phyloP scores from a whole-genome alignment of 2,329 filamentous ascomycete genomes.

The Colletotrichum aenigma region DNA sequence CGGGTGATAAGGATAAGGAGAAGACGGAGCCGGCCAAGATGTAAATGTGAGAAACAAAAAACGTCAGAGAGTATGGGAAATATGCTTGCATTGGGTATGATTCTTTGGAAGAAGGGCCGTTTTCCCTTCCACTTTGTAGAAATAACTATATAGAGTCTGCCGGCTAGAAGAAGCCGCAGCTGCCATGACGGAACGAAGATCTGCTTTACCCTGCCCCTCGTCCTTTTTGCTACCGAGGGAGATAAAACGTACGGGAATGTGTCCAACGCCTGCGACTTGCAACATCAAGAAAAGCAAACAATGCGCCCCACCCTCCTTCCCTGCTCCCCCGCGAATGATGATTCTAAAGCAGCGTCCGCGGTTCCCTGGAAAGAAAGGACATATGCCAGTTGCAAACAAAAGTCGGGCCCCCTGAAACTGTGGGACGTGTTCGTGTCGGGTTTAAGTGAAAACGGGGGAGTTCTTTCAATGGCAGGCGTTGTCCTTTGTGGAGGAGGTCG shows the following conservation, averaged over 20 bases:
- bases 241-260: background rate
- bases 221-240: background rate
- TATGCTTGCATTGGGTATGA: background rate
- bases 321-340: background rate
- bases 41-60: background rate
- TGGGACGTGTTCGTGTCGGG: background rate
- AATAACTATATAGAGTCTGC: background rate
- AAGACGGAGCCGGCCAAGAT: constrained; percentile 20
- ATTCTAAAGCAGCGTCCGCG: background rate
- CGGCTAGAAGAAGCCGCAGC: background rate
- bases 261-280: background rate
- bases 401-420: background rate
- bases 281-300: background rate
- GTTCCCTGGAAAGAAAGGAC: background rate
- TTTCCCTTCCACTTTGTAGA: background rate
- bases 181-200: constrained; percentile 2
- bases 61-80: background rate
- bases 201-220: background rate
- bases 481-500: constrained; percentile 76
- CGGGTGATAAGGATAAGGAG: constrained; percentile 18
- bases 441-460: background rate
- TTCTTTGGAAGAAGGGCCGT: background rate
- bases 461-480: constrained; percentile 85
- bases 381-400: background rate
- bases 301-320: background rate